Percentiles rank a stretch among this genome's conserved stretches.
Conservation (phyloP, 257 asterid species). For the Nicotiana undulata region DNA sequence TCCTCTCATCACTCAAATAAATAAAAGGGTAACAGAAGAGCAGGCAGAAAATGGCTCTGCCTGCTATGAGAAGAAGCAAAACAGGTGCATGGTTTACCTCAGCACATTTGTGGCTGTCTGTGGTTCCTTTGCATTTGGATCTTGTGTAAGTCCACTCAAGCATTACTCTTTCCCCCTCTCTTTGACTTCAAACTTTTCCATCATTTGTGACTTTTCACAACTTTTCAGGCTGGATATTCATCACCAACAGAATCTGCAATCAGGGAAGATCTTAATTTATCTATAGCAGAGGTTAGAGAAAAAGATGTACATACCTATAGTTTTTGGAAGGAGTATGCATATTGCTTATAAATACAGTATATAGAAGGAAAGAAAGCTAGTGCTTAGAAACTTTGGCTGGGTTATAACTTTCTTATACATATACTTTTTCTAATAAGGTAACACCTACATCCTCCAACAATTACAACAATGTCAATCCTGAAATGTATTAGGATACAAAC, state of each 20-base stretch:
- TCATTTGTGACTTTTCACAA: background rate
- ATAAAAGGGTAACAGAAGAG: constrained; percentile 17
- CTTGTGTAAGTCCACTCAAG: constrained; percentile 66
- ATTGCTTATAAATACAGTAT: background rate
- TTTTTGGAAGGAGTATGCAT: background rate
- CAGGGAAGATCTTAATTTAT: constrained; percentile 55
- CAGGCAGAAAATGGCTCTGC: background rate
- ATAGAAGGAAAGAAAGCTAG: background rate
- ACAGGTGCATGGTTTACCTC: constrained; percentile 68
- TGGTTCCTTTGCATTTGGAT: constrained; percentile 87
- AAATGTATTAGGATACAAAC: background rate
- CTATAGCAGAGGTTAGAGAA: constrained; percentile 70
- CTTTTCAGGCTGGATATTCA: constrained; percentile 79
- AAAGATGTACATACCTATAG: background rate
- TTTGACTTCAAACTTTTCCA: too few relatives aligned
- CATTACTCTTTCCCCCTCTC: too few relatives aligned
- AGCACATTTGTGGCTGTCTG: constrained; percentile 78
- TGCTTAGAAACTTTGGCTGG: background rate
- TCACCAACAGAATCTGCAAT: constrained; percentile 87
- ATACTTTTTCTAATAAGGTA: too few relatives aligned
- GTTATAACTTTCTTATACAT: background rate
- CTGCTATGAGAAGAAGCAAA: constrained; percentile 28
- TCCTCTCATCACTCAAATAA: constrained; percentile 38
- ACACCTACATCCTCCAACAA: too few relatives aligned
- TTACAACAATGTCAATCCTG: too few relatives aligned